These are phyloP conservation scores for Termitomyces sp. DNA, from an alignment of 768 basidiomycete species.

Conservation along the genomic window DNA sequence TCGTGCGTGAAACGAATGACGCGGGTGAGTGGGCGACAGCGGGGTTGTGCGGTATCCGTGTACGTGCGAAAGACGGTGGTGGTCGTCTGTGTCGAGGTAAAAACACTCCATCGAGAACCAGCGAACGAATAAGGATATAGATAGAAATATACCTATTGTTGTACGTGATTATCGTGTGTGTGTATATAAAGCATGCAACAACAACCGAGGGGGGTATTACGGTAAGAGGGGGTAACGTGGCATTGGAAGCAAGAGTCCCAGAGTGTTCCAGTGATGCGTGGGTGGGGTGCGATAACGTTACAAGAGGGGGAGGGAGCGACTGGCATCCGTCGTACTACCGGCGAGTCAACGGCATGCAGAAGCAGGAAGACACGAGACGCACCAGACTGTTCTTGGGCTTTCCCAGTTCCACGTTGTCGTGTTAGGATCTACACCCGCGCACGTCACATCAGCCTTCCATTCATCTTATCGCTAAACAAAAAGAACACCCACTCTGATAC, in stretches of 20 bases:
- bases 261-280: not conserved
- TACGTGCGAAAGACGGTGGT: too few species aligned
- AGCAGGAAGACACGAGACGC: not conserved
- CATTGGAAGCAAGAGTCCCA: not conserved
- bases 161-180: too few species aligned
- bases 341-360: not conserved
- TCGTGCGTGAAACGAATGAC: too few species aligned
- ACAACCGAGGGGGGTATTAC: not conserved
- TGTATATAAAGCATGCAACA: too few species aligned
- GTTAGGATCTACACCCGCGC: constrained; percentile 30
- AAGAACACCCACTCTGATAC: constrained; percentile 19
- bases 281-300: not conserved
- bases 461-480: not conserved
- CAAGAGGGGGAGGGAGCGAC: not conserved
- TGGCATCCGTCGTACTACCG: not conserved
- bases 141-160: too few species aligned
- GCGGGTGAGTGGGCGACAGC: too few species aligned
- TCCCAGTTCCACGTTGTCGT: constrained; percentile 36
- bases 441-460: not conserved
- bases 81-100: too few species aligned
- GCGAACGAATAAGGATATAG: too few species aligned
- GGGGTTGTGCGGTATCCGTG: too few species aligned
- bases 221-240: not conserved
- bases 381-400: constrained; percentile 35
- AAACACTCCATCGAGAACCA: too few species aligned